A percentile compares a stretch with the other conserved stretches of the same genome.
phyloP scores from a whole-genome alignment of 2,329 filamentous ascomycete species.

The Mycosphaerella sp. region DNA sequence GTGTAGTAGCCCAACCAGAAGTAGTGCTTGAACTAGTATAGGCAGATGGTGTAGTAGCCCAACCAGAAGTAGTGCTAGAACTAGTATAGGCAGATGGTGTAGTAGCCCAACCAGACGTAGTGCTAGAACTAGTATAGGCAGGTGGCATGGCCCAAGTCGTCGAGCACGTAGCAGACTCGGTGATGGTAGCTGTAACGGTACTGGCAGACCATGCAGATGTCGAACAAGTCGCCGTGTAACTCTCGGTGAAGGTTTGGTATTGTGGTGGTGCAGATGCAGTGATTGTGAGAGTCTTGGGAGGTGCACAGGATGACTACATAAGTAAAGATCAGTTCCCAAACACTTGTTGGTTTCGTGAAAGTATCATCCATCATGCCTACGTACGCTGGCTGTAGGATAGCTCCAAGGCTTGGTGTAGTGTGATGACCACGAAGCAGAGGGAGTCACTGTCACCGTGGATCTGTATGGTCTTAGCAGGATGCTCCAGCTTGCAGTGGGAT shows the following conservation, averaged over 20 bases:
- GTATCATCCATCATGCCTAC: no score
- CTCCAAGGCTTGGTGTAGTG: not conserved
- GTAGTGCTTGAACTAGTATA: no score
- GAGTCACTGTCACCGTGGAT: not conserved
- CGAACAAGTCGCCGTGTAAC: no score
- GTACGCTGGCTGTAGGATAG: no score
- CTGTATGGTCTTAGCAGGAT: not conserved
- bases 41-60: not conserved
- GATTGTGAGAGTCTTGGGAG: not conserved
- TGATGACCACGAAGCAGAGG: not conserved
- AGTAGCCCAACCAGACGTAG: not conserved
- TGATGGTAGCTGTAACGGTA: not conserved
- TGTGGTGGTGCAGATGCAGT: not conserved
- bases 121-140: not conserved
- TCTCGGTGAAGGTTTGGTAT: not conserved
- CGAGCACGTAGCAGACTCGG: not conserved
- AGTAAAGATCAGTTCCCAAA: not conserved
- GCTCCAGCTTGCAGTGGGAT: no score
- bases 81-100: no score
- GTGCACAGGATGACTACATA: not conserved
- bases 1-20: no score
- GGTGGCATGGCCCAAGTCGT: not conserved
- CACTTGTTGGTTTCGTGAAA: no score
- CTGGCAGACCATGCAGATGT: not conserved
- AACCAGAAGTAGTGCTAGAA: no score